Evolutionary conservation across 1,284 basidiomycete genomes (phyloP).

Genomic region (Neonothopanus nambi): DNA sequence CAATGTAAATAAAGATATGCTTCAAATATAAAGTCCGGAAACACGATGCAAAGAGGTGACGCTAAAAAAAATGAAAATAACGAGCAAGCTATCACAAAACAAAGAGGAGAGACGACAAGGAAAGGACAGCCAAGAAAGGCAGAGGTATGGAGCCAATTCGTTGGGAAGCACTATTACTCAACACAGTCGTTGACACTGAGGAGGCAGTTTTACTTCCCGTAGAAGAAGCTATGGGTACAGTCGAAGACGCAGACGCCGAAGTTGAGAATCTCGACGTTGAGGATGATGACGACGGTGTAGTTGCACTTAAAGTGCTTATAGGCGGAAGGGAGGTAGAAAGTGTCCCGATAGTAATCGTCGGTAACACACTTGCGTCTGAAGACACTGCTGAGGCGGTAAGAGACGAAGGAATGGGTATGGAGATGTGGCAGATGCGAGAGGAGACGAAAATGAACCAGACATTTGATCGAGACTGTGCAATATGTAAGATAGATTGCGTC

Average conservation of each 20-base stretch:
- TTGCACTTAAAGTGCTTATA: not conserved
- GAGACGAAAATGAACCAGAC: slow-evolving; percentile 54
- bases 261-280: not conserved
- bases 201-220: too few relatives aligned
- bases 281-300: not conserved
- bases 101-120: not conserved
- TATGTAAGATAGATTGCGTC: not conserved
- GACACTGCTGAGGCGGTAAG: slow-evolving; percentile 27
- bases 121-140: not conserved
- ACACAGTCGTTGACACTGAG: too few relatives aligned
- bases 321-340: slow-evolving; percentile 27
- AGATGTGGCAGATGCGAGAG: slow-evolving; percentile 49
- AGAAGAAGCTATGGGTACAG: not conserved
- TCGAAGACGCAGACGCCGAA: not conserved
- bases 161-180: too few relatives aligned
- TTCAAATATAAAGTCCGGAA: too few relatives aligned
- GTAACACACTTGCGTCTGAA: slow-evolving; percentile 5
- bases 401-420: slow-evolving; percentile 46
- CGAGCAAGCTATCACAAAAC: not conserved
- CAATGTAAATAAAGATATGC: too few relatives aligned
- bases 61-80: too few relatives aligned
- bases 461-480: slow-evolving; percentile 51
- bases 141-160: too few relatives aligned
- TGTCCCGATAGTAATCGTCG: slow-evolving; percentile 39
- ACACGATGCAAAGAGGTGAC: too few relatives aligned